Evolutionary conservation across 2,329 filamentous ascomycete species (phyloP), one percentile per base, ranked within the genome.

Genomic region (Neonectria ditissima): DNA sequence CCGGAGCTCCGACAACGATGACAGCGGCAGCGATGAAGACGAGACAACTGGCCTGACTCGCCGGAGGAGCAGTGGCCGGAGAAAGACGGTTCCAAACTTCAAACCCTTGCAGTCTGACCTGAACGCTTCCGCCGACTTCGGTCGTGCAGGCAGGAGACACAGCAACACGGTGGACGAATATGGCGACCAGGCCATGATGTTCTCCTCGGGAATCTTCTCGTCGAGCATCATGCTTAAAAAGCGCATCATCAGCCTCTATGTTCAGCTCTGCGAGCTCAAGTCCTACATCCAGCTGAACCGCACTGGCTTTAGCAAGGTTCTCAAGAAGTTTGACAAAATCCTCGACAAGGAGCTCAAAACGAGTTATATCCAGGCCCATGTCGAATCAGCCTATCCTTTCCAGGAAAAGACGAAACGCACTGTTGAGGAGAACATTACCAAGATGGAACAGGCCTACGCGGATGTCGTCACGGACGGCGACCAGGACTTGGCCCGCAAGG

Each of bases 311-410:
- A 89, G 91, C 74, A 99, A 99, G 80, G 94, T 97, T 1, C 82
- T 98, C 70, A 99, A 99, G 81, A 99, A 99, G 79, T 99, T 96
- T 75, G 96, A 99, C 84, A 99, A 99, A 83, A 98, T 92, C 61
- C 81, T 97, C 62, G 91, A 97, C 78, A 90, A 91, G 68, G 90
- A 90, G 71, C 83, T 98, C 59, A 94, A 95, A 69, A 83, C 87
- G 14, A 82, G 85, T 48, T 99, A 97, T 77, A 89, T 97, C 78
- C 85, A 88, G 59, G 81, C 87, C 32, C 84, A 87, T 37, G 93
- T 99, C 56, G 88, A 92, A 62, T 84, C 89, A 1, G 92, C 94
- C 1, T 92, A 96, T 72, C 91, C 94, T 1, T 99, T 99, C 80
- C 87, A 87, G 52, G 84, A 89, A 11, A 84, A 87, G 47, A 96